Conservation (phyloP, 352 stramenopile species). For the Lagenidium sp. region DNA sequence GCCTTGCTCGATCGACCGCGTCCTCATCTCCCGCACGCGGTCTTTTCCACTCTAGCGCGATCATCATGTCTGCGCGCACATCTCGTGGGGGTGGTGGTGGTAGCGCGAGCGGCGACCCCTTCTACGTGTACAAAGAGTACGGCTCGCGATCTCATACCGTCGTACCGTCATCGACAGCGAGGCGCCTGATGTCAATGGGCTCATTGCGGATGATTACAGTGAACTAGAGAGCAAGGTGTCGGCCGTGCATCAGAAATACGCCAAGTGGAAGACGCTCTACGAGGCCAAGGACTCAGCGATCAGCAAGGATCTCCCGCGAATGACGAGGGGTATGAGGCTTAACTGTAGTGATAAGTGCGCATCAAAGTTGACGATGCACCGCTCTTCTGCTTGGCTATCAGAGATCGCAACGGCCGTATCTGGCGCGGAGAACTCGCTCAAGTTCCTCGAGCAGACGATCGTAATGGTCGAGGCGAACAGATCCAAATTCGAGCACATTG, state of each 20-base stretch:
- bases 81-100: too few relatives aligned
- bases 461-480: slow-evolving; percentile 75
- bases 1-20: too few relatives aligned
- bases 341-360: neutral
- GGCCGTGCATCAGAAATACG: slow-evolving; percentile 54
- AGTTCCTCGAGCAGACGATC: slow-evolving; percentile 79
- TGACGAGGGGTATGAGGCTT: slow-evolving; percentile 35
- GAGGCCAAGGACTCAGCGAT: slow-evolving; percentile 30
- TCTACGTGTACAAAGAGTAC: slow-evolving; percentile 84
- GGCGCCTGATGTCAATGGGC: too few relatives aligned
- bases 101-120: slow-evolving; percentile 55
- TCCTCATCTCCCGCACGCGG: too few relatives aligned
- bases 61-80: too few relatives aligned
- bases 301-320: slow-evolving; percentile 37
- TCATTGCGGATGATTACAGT: slow-evolving; percentile 16
- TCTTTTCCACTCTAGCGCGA: too few relatives aligned
- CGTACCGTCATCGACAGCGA: too few relatives aligned
- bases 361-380: neutral
- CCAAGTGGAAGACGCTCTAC: slow-evolving; percentile 51
- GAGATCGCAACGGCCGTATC: slow-evolving; percentile 46
- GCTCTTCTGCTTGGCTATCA: slow-evolving; percentile 6
- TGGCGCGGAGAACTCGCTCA: slow-evolving; percentile 61
- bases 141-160: too few relatives aligned
- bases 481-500: slow-evolving; percentile 77
- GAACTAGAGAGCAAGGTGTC: slow-evolving; percentile 73